Conservation (phyloP, 2,329 filamentous ascomycete genomes). For the Fusarium pininemorale region DNA sequence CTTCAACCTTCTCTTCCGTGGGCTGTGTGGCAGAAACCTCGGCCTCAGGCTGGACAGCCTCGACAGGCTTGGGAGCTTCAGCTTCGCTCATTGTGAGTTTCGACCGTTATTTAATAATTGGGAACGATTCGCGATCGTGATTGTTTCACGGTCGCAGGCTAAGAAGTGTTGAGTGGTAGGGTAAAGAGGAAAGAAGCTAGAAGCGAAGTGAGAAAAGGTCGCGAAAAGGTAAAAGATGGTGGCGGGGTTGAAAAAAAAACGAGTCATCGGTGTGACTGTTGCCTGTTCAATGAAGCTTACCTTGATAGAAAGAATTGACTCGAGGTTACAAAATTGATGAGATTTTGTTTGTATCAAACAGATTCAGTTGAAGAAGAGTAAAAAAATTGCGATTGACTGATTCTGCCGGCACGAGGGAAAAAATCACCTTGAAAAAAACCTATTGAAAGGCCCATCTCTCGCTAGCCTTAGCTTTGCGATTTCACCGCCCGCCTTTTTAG, state of each 20-base stretch:
- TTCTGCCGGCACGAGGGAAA: slow-evolving; percentile 41
- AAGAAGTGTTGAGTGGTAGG: neutral
- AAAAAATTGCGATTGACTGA: slow-evolving; percentile 33
- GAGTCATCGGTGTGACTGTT: slow-evolving; percentile 38
- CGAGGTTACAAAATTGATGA: neutral
- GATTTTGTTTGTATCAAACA: neutral
- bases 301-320: neutral
- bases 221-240: slow-evolving; percentile 40
- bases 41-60: slow-evolving; percentile 47
- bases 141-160: slow-evolving; percentile 4
- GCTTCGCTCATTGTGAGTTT: slow-evolving; percentile 51
- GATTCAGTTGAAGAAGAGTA: slow-evolving; percentile 13
- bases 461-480: slow-evolving; percentile 38
- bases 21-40: slow-evolving; percentile 42
- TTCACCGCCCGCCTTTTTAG: slow-evolving; percentile 44
- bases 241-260: slow-evolving; percentile 40
- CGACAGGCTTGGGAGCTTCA: slow-evolving; percentile 51
- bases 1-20: slow-evolving; percentile 41
- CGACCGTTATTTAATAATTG: slow-evolving; percentile 4
- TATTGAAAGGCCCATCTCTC: slow-evolving; percentile 17
- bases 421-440: slow-evolving; percentile 37
- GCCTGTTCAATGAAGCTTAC: slow-evolving; percentile 22
- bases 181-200: slow-evolving; percentile 13
- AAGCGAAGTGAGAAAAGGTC: slow-evolving; percentile 33
- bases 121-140: slow-evolving; percentile 16